Evolutionary conservation across 148 eudicot species (phyloP).

Genomic region (Cornus controversa): DNA sequence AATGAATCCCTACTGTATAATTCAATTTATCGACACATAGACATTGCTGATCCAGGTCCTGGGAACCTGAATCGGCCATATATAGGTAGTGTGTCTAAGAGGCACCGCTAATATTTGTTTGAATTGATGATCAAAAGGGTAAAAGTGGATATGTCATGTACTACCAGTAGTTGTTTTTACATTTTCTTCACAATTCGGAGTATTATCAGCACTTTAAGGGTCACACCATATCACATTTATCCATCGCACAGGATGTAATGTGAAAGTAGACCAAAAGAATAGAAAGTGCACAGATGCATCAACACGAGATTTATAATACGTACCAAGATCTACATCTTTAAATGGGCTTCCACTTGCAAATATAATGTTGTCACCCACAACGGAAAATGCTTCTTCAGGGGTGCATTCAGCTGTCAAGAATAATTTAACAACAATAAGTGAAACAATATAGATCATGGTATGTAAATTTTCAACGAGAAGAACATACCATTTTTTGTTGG

Average conservation of each 20-base stretch:
- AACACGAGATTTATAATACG: constrained; percentile 18
- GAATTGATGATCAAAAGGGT: no score
- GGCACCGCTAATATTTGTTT: no score
- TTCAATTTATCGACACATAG: no score
- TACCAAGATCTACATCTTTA: constrained; percentile 83
- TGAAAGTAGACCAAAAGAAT: neutral
- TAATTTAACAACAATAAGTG: constrained; percentile 7
- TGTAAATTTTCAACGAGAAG: neutral
- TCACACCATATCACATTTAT: no score
- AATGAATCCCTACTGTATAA: no score
- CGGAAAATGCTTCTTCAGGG: constrained; percentile 89
- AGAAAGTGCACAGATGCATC: neutral
- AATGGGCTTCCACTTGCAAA: constrained; percentile 98
- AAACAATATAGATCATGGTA: neutral
- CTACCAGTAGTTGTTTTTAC: neutral
- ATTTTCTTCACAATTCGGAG: no score
- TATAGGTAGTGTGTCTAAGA: no score
- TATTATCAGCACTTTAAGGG: no score
- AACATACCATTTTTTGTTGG: constrained; percentile 84
- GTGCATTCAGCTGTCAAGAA: constrained; percentile 86
- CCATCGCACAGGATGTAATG: no score
- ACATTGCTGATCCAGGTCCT: no score
- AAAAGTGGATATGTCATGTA: no score
- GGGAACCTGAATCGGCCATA: no score
- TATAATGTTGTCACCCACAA: constrained; percentile 75